Base-by-base conservation (phyloP, 2,329 filamentous ascomycete species). In the Corynespora cassiicola region DNA sequence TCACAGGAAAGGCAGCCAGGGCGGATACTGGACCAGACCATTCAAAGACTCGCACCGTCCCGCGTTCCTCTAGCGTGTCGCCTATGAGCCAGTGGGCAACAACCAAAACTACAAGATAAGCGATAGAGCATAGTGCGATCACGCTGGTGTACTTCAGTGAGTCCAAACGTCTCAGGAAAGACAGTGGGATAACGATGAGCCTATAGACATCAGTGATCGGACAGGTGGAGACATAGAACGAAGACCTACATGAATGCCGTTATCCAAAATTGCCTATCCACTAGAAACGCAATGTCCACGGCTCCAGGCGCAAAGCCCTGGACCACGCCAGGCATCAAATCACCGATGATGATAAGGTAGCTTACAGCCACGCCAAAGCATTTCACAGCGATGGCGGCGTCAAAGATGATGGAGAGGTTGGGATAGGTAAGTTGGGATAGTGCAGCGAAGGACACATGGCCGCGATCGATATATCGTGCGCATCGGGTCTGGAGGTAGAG, bases 261-360 rank as follows among this genome's bases (percentile, higher is more conserved):
- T 46, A 99, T 88, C 94, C 94, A 99, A 66, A 99, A 99, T 65
- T 94, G 87, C 33, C 94, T 82, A 63, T 97, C 90, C 27, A 92
- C 79, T 48, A 97, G 72, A 61, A 92, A 97, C 2, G 83, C 79
- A 28, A 86, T 73, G 2, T 81, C 77, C 12, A 78, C 80, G 14
- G 81, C 80, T 32, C 76, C 73, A 31, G 80, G 78, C 45, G 83
- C 81, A 68, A 99, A 92, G 4, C 91, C 94, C 45, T 83, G 74
- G 16, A 94, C 84, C 7, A 99, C 94, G 24, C 90, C 92, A 1
- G 94, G 94, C 94, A 99, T 99, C 47, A 99, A 75, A 66, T 99
- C 94, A 33, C 94, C 94, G 55, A 99, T 97, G 61, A 99, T 97
- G 62, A 99, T 99, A 58, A 99, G 81, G 72, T 99, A 99, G 57